phyloP scores from a whole-genome alignment of 768 basidiomycete genomes.

The Neoboletus brunneissimus region DNA sequence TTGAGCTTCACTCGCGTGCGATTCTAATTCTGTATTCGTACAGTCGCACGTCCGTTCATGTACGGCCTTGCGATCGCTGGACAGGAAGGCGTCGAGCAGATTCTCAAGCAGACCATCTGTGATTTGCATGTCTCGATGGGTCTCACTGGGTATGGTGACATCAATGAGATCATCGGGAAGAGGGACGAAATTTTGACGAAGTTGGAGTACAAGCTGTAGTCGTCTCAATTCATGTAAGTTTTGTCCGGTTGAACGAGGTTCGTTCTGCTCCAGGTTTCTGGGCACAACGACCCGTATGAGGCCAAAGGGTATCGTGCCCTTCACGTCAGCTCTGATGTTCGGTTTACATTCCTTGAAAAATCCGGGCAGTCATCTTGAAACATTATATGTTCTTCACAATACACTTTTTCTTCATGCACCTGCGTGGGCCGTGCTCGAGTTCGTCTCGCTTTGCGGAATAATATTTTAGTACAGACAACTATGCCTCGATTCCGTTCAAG shows the following conservation, averaged over 20 bases:
- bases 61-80: conserved; percentile 72
- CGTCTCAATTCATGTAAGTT: neutral
- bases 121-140: conserved; percentile 68
- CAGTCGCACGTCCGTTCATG: conserved; percentile 73
- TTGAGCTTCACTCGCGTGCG: neutral
- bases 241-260: neutral
- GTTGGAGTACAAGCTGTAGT: conserved; percentile 20
- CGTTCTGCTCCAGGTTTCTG: neutral
- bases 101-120: conserved; percentile 62
- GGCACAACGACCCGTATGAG: no score
- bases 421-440: no score
- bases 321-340: no score
- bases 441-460: no score
- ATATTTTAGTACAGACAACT: no score
- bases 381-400: no score
- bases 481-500: no score
- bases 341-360: no score
- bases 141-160: conserved; percentile 52
- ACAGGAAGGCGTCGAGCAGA: conserved; percentile 72
- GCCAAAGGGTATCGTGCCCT: no score
- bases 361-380: no score
- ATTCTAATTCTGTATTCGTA: neutral
- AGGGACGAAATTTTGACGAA: conserved; percentile 30
- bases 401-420: no score
- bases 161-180: conserved; percentile 64